Percentiles rank a stretch among this genome's conserved stretches.
phyloP scores from a whole-genome alignment of 768 basidiomycete genomes.

The Naganishia randhawae region DNA sequence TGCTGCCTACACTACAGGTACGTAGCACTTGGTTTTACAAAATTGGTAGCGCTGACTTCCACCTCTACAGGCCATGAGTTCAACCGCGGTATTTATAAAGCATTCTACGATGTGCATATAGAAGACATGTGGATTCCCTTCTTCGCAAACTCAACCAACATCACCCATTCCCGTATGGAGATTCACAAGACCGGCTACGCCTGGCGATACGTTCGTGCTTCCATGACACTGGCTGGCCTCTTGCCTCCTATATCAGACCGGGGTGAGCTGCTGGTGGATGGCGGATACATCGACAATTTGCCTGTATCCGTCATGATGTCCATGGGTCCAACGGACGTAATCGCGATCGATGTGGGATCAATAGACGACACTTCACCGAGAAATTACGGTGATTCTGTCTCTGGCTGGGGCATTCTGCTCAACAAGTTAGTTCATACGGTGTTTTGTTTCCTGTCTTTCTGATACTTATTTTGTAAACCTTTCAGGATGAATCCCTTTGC shows the following conservation, averaged over 20 bases:
- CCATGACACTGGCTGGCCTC: slow-evolving; percentile 94
- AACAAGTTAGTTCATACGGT: slow-evolving; percentile 62
- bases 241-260: slow-evolving; percentile 92
- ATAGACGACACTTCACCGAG: slow-evolving; percentile 93
- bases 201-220: slow-evolving; percentile 82
- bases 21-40: slow-evolving; percentile 33
- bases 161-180: slow-evolving; percentile 92
- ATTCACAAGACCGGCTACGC: slow-evolving; percentile 98
- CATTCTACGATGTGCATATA: slow-evolving; percentile 83
- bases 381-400: slow-evolving; percentile 89
- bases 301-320: slow-evolving; percentile 87
- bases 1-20: slow-evolving; percentile 80
- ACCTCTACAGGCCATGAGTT: slow-evolving; percentile 13
- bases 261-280: slow-evolving; percentile 60
- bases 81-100: slow-evolving; percentile 75
- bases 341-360: slow-evolving; percentile 89
- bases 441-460: background rate
- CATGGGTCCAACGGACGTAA: slow-evolving; percentile 82
- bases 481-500: slow-evolving; percentile 50
- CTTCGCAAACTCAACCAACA: slow-evolving; percentile 97
- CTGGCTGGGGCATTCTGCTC: slow-evolving; percentile 91
- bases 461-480: background rate
- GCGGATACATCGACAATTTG: slow-evolving; percentile 51
- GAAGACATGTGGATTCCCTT: slow-evolving; percentile 96
- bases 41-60: background rate